Base-by-base conservation (phyloP, 345 rosid species). In the Salix udensis region DNA sequence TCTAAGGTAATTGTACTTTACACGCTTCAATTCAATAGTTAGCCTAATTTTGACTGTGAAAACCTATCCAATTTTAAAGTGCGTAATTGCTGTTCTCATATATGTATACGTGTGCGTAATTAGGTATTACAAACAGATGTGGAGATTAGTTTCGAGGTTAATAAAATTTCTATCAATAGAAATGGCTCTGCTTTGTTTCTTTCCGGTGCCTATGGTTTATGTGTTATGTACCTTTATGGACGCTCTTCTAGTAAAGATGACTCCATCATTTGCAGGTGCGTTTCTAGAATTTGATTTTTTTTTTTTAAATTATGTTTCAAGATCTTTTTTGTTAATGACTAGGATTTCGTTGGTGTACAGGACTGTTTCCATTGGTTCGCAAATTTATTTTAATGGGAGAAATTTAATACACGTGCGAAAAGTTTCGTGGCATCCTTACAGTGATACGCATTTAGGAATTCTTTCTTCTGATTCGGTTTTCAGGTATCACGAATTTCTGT, bases 391-490 rank as follows among this genome's bases (percentile, higher is more conserved):
- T 30, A 81, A 80, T 72, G 88, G 89, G 72, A 78, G 84, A 79
- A 88, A 87, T 85, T 83, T 74, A n/a, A 85, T 88, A 77, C 85
- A 86, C 72, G 82, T 78, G 31, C 87, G 91, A 37, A 90, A 87
- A 88, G 91, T 84, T 70, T 87, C 78, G 7, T 92, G 99, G 99
- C 98, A 96, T 76, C 98, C 94, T 50, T 91, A 82, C 76, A 94
- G 97, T 76, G 90, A 88, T 61, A 82, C 86, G 34, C 97, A 94
- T 90, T 68, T 96, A 80, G 98, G 97, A 68, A 73, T 96, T 76
- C 92, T 96, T 72, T 96, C 99, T 72, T 92, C 97, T 2, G 99
- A 96, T 77, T 90, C 97, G n/a, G 97, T 91, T 86, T 92, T 96
- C 87, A 92, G 99, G 99, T 94, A 87, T 71, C 40, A 7, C 19